Evolutionary conservation across 148 eudicot genomes (phyloP).

Genomic region (Silene latifolia): DNA sequence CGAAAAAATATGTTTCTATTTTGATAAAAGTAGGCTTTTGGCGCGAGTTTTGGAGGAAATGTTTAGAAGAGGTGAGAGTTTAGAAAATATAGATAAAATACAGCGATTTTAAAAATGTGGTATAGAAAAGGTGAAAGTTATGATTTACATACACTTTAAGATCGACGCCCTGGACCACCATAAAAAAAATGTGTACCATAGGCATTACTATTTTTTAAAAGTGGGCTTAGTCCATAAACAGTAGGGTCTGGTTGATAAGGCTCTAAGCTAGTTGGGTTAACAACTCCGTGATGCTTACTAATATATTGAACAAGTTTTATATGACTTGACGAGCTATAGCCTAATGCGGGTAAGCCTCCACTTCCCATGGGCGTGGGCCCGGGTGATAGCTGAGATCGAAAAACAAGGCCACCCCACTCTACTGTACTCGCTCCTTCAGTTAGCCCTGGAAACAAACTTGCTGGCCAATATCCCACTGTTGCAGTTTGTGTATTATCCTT

Average conservation of each 20-base stretch:
- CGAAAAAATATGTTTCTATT: too few species aligned
- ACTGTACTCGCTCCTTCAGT: neutral
- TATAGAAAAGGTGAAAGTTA: too few species aligned
- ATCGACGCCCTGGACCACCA: neutral
- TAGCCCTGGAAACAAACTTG: neutral
- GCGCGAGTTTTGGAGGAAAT: too few species aligned
- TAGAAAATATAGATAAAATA: too few species aligned
- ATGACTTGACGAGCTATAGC: neutral
- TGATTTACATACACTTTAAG: neutral
- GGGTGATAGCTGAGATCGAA: neutral
- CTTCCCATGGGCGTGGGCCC: too few species aligned
- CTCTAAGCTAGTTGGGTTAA: neutral
- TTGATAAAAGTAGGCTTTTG: too few species aligned
- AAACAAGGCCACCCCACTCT: neutral
- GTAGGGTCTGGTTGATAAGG: neutral
- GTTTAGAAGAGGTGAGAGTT: too few species aligned
- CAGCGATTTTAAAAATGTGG: too few species aligned
- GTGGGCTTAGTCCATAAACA: neutral
- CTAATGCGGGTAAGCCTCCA: neutral
- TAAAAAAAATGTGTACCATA: neutral
- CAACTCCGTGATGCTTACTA: neutral
- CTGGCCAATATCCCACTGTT: neutral
- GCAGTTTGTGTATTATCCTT: neutral
- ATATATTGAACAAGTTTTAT: neutral
- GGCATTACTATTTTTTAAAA: neutral